Evolutionary conservation across 768 basidiomycete species (phyloP), one percentile per base, ranked within the genome.

Genomic region (Boletus barrowsii): DNA sequence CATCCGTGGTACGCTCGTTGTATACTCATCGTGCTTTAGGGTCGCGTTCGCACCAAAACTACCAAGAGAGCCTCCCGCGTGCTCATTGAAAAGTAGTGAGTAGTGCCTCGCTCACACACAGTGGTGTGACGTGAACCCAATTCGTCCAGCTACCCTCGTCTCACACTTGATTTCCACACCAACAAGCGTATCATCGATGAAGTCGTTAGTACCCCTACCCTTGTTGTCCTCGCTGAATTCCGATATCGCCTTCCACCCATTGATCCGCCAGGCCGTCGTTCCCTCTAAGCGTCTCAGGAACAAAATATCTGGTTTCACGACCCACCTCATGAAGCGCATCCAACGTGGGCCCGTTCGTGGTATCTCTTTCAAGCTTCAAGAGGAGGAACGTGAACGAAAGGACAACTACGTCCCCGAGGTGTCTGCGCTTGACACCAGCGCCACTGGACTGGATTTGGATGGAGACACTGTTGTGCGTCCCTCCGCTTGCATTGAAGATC

Each of bases 331-430:
- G 97, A 98, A 94, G 84, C 94, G 97, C 69, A 99, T 99, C 68
- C 93, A 97, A 76, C 86, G 86, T 56, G 97, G 97, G 4, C 97
- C 97, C 67, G 97, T 99, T 60, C 93, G 94, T 61, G 97, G 97
- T 66, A 99, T 99, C 74, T 98, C 97, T 53, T 99, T 98, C 93
- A 97, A 98, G 77, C 89, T 99, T 65, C 97, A 99, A 74, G 97
- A 98, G 72, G 97, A 99, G 76, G 97, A 99, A 79, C 84, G 97
- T 58, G 97, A 99, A 77, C 80, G 96, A 68, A 98, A 98, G 83
- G 97, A 99, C 74, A 95, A 98, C 82, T 98, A 92, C 74, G 96
- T 98, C 50, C 97, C 97, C 60, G 97, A 98, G 70, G 87, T 97
- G 37, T 99, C 97, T 49, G 97, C 97, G 39, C 89, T 99, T 61